These are phyloP conservation scores for Amanita exitialis DNA, from an alignment of 768 basidiomycete species.

Conservation along the genomic window DNA sequence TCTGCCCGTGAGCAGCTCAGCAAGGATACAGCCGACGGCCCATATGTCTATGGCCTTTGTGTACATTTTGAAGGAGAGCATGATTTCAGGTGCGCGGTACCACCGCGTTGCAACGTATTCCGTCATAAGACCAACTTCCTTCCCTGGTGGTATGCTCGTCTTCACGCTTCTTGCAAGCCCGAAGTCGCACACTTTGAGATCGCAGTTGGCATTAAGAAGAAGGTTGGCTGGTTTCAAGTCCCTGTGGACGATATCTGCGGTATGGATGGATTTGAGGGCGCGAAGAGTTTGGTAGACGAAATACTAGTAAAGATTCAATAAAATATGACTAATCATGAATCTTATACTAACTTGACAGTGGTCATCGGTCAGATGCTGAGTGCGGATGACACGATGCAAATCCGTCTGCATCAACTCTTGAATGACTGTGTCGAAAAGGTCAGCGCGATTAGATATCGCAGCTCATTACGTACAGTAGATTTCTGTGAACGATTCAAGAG, in stretches of 20 bases:
- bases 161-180: constrained; percentile 56
- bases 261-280: constrained; percentile 90
- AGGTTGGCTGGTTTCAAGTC: constrained; percentile 97
- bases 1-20: constrained; percentile 88
- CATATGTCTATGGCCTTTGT: constrained; percentile 82
- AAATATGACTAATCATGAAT: background rate
- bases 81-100: constrained; percentile 97
- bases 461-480: constrained; percentile 41
- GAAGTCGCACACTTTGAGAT: constrained; percentile 91
- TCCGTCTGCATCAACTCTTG: constrained; percentile 88
- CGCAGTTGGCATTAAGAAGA: constrained; percentile 92
- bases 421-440: background rate
- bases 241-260: constrained; percentile 89
- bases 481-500: constrained; percentile 73
- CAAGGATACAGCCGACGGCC: constrained; percentile 80
- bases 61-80: constrained; percentile 97
- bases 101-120: constrained; percentile 97
- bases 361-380: constrained; percentile 89
- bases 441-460: background rate
- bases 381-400: constrained; percentile 91
- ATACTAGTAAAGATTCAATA: constrained; percentile 48
- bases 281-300: constrained; percentile 96
- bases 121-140: constrained; percentile 52
- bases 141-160: constrained; percentile 1
- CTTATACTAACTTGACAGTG: constrained; percentile 36